These are phyloP conservation scores for Carpinus fangiana DNA, from an alignment of 306 rosid genomes.

Conservation along the genomic window DNA sequence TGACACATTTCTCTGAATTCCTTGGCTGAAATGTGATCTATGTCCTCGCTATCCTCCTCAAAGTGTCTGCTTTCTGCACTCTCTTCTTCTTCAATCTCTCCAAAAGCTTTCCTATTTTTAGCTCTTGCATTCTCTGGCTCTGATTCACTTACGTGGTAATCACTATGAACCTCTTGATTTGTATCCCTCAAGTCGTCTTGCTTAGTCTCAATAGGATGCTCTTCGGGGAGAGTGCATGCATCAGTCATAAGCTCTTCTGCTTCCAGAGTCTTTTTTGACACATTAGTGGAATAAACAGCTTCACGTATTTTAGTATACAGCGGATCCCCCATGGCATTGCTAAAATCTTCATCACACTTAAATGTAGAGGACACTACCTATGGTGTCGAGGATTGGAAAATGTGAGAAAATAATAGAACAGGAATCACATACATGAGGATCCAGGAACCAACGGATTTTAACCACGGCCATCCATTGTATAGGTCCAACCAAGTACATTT, in stretches of 20 bases:
- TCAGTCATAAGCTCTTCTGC: slow-evolving; percentile 30
- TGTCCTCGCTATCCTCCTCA: slow-evolving; percentile 32
- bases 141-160: slow-evolving; percentile 27
- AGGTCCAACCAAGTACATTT: neutral
- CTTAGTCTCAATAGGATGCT: slow-evolving; percentile 29
- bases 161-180: slow-evolving; percentile 30
- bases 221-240: slow-evolving; percentile 28
- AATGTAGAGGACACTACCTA: slow-evolving; percentile 74
- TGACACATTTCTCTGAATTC: slow-evolving; percentile 27
- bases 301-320: slow-evolving; percentile 59
- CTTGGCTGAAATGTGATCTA: slow-evolving; percentile 19
- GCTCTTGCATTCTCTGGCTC: slow-evolving; percentile 15
- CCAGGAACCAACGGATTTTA: neutral
- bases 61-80: slow-evolving; percentile 30
- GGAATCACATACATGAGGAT: slow-evolving; percentile 1
- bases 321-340: slow-evolving; percentile 56
- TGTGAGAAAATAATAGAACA: slow-evolving; percentile 13
- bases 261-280: slow-evolving; percentile 32
- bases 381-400: slow-evolving; percentile 16
- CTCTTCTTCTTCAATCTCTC: slow-evolving; percentile 71
- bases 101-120: slow-evolving; percentile 26
- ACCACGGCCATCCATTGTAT: neutral
- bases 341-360: slow-evolving; percentile 54
- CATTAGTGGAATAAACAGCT: slow-evolving; percentile 35
- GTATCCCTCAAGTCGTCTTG: slow-evolving; percentile 26